Percentiles rank a stretch among this genome's conserved stretches.
These are phyloP conservation scores for Diaporthe eres DNA, from an alignment of 2,329 filamentous ascomycete species.

Conservation along the genomic window DNA sequence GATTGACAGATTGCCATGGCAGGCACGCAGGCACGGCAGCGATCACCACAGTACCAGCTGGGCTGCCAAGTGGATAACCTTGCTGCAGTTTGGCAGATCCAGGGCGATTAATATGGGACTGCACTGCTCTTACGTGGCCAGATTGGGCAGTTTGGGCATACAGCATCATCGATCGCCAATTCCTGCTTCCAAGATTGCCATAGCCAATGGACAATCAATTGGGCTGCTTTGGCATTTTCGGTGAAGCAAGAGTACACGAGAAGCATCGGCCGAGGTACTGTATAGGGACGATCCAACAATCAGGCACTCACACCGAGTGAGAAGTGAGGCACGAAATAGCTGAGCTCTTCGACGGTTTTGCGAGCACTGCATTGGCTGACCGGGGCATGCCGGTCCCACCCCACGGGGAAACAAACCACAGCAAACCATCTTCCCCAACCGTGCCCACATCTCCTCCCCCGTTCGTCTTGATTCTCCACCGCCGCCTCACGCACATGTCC, in stretches of 20 bases:
- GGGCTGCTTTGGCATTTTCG: not conserved
- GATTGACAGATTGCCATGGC: constrained; percentile 9
- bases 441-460: constrained; percentile 18
- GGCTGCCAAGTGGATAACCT: constrained; percentile 6
- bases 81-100: constrained; percentile 20
- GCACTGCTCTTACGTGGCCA: not conserved
- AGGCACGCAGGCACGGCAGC: not conserved
- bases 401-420: constrained; percentile 32
- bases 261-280: not conserved
- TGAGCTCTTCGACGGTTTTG: not conserved
- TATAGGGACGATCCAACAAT: too few relatives aligned
- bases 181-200: not conserved
- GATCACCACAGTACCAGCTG: not conserved
- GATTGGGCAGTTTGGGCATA: not conserved
- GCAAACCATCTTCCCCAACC: constrained; percentile 15
- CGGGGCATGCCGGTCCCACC: constrained; percentile 26
- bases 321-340: not conserved
- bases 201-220: not conserved
- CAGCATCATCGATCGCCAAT: not conserved
- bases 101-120: not conserved
- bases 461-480: not conserved
- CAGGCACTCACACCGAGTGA: not conserved
- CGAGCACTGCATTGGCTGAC: not conserved
- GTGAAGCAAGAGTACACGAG: not conserved
- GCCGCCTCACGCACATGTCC: not conserved